These are phyloP conservation scores for Emergomyces pasteurianus DNA, from an alignment of 2,329 filamentous ascomycete genomes.

Conservation along the genomic window DNA sequence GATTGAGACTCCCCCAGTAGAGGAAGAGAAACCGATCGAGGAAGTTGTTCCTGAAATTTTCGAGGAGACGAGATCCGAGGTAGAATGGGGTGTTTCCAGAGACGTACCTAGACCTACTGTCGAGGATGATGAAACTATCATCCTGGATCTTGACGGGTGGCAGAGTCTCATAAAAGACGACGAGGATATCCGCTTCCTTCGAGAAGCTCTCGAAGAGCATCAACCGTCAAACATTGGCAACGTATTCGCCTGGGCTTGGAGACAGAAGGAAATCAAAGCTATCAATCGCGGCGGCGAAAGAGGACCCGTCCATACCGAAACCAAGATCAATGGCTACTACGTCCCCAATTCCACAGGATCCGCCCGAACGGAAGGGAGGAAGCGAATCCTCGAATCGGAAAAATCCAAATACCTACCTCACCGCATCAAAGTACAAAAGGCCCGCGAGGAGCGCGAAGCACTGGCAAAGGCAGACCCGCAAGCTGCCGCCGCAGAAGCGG, in stretches of 20 bases:
- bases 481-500: conserved; percentile 55
- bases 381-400: conserved; percentile 92
- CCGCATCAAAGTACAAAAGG: conserved; percentile 89
- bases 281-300: conserved; percentile 48
- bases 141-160: conserved; percentile 61
- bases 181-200: conserved; percentile 50
- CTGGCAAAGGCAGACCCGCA: conserved; percentile 53
- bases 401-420: conserved; percentile 98
- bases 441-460: conserved; percentile 76
- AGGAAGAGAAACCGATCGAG: conserved; percentile 11
- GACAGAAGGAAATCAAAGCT: conserved; percentile 59
- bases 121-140: conserved; percentile 50
- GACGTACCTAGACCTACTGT: conserved; percentile 51
- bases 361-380: conserved; percentile 83
- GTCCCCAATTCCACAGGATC: conserved; percentile 75
- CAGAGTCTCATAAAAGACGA: conserved; percentile 57
- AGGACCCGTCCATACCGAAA: conserved; percentile 41
- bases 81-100: conserved; percentile 50
- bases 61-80: conserved; percentile 34
- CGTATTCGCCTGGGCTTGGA: conserved; percentile 55
- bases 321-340: conserved; percentile 57
- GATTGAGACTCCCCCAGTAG: conserved; percentile 5
- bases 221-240: conserved; percentile 42
- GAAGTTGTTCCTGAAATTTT: conserved; percentile 10
- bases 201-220: conserved; percentile 38